Percentiles rank a stretch among this genome's conserved stretches.
These are phyloP conservation scores for Zychaea mexicana DNA, from an alignment of 371 early-diverging fungal genomes.

Conservation along the genomic window DNA sequence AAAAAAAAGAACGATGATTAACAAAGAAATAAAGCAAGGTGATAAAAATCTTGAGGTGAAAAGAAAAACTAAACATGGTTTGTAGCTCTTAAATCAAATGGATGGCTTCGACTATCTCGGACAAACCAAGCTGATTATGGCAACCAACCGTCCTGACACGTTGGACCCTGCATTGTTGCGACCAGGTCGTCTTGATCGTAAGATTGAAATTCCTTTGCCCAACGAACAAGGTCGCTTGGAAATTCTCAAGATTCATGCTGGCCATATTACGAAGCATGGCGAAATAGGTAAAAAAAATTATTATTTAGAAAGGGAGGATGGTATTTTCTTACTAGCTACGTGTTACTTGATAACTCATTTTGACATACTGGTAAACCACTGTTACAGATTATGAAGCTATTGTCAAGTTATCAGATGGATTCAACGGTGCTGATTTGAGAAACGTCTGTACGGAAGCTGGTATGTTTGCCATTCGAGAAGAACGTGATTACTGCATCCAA, in stretches of 20 bases:
- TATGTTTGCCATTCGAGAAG: constrained; percentile 99
- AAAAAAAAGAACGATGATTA: too few species aligned
- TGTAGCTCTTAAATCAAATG: constrained; percentile 97
- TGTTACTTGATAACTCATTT: background rate
- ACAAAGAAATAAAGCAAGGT: too few species aligned
- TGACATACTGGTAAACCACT: background rate
- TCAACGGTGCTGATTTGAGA: constrained; percentile 99
- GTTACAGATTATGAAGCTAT: constrained; percentile 95
- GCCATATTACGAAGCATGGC: constrained; percentile 92
- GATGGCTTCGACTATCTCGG: constrained; percentile 99
- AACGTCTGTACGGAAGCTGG: constrained; percentile 99
- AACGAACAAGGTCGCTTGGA: constrained; percentile 92
- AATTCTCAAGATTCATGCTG: constrained; percentile 97
- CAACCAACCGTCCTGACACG: constrained; percentile 99
- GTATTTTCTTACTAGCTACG: background rate
- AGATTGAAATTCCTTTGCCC: constrained; percentile 98
- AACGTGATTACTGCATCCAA: constrained; percentile 97
- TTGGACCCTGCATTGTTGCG: constrained; percentile 98
- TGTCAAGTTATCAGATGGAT: constrained; percentile 98
- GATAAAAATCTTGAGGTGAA: too few species aligned
- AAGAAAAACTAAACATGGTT: background rate
- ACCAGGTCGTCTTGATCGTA: constrained; percentile 98
- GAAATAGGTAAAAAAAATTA: constrained; percentile 93
- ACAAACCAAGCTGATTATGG: constrained; percentile 99
- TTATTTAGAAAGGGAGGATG: background rate